Percentiles rank a stretch among this genome's conserved stretches.
Conservation (phyloP, 768 basidiomycete genomes). For the Leccinum aurantiacum region DNA sequence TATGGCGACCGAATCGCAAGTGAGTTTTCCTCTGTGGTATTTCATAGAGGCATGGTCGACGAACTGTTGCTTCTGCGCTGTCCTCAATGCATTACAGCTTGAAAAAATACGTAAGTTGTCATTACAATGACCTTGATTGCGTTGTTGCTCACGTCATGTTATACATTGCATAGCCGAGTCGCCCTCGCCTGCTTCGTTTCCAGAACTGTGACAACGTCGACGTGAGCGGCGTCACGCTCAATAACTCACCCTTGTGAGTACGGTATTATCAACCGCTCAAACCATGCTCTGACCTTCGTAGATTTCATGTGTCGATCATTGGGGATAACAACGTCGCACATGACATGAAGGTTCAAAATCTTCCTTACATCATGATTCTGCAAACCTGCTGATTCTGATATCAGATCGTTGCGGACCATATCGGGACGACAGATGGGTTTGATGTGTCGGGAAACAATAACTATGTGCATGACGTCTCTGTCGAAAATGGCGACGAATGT, state of each 20-base stretch:
- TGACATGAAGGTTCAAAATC: conserved; percentile 9
- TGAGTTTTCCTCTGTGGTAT: neutral
- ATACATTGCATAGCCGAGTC: neutral
- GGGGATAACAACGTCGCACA: conserved; percentile 10
- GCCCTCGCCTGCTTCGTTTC: conserved; percentile 9
- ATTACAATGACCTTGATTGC: neutral
- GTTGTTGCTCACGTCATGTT: neutral
- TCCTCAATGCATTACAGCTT: conserved; percentile 4
- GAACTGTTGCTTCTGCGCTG: neutral
- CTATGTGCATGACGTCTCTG: conserved; percentile 34
- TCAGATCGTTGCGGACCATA: conserved; percentile 15
- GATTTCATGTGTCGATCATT: conserved; percentile 14
- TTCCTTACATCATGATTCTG: neutral
- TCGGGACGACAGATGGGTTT: conserved; percentile 11
- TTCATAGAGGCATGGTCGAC: neutral
- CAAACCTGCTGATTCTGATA: neutral
- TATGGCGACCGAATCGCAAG: conserved; percentile 1
- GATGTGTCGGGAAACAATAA: conserved; percentile 30
- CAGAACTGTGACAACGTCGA: conserved; percentile 6
- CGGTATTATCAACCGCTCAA: neutral
- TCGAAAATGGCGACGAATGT: conserved; percentile 35
- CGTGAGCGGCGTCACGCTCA: conserved; percentile 16
- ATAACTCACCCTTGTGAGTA: conserved; percentile 13
- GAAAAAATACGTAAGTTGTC: conserved; percentile 1
- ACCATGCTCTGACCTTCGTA: neutral